Evolutionary conservation across 2,329 filamentous ascomycete genomes (phyloP).

Genomic region (Myotisia sp.): DNA sequence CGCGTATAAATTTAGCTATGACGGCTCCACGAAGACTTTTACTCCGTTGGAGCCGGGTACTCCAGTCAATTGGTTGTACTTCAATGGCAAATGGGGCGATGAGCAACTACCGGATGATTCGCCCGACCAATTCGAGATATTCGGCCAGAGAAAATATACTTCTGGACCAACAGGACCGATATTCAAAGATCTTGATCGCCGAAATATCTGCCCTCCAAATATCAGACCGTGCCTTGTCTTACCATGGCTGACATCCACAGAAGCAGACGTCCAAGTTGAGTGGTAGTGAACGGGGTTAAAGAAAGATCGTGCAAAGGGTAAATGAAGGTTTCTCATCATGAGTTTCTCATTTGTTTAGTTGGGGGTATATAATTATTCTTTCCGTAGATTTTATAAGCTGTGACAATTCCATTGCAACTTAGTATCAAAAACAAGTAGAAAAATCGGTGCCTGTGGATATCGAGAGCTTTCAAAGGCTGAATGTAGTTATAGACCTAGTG

Average conservation of each 20-base stretch:
- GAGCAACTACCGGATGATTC: conserved; percentile 40
- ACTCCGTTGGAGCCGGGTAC: conserved; percentile 31
- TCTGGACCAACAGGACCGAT: conserved; percentile 48
- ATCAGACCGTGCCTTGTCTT: conserved; percentile 3
- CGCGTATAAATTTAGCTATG: conserved; percentile 44
- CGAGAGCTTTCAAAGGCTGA: no score
- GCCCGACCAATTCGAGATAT: conserved; percentile 27
- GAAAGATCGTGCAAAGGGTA: no score
- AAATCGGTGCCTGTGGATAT: no score
- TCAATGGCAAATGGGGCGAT: conserved; percentile 49
- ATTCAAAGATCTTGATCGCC: conserved; percentile 44
- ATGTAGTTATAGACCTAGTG: no score
- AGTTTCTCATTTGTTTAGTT: no score
- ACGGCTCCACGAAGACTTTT: conserved; percentile 30
- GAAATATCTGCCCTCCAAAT: conserved; percentile 42
- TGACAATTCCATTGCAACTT: no score
- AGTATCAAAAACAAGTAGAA: no score
- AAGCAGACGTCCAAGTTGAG: no score
- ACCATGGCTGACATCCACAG: conserved; percentile 4
- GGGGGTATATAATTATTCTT: no score
- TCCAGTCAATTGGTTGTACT: conserved; percentile 44
- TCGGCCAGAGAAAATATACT: conserved; percentile 42
- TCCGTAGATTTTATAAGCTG: no score
- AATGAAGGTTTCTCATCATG: no score
- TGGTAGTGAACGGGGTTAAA: no score